phyloP scores from a whole-genome alignment of 2,329 filamentous ascomycete genomes.

The Aulographum hederae region DNA sequence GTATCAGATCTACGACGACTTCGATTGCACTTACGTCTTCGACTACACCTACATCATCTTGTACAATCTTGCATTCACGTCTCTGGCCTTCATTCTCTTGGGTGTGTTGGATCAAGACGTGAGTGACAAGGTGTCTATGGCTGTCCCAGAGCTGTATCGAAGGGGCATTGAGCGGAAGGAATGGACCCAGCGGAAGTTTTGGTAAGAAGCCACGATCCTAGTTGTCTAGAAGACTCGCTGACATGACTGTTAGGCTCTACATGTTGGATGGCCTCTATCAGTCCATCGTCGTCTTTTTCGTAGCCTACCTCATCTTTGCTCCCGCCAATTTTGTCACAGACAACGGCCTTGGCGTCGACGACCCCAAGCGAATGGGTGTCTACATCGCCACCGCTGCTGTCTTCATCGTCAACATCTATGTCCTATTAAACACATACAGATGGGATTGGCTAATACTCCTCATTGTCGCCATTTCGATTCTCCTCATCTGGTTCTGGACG shows the following conservation, averaged over 20 bases:
- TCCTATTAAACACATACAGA: constrained; percentile 87
- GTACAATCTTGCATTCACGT: constrained; percentile 95
- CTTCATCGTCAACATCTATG: constrained; percentile 80
- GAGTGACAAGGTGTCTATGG: constrained; percentile 79
- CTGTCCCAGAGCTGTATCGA: constrained; percentile 87
- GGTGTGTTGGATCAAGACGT: constrained; percentile 96
- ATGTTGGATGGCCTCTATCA: constrained; percentile 94
- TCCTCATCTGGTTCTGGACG: constrained; percentile 92
- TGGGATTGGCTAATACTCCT: constrained; percentile 96
- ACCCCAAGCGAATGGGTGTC: constrained; percentile 69
- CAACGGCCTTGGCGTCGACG: constrained; percentile 59
- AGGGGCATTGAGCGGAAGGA: constrained; percentile 89
- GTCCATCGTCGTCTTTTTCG: constrained; percentile 82
- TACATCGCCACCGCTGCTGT: constrained; percentile 75
- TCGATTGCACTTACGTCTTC: constrained; percentile 91
- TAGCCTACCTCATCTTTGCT: constrained; percentile 66
- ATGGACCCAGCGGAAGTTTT: constrained; percentile 94
- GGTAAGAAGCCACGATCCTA: constrained; percentile 44
- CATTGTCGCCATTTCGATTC: constrained; percentile 61
- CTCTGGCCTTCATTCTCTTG: constrained; percentile 84
- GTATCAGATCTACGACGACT: constrained; percentile 91
- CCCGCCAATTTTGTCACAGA: constrained; percentile 49
- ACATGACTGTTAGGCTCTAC: constrained; percentile 37
- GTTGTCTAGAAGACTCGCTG: constrained; percentile 10
- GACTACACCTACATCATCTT: constrained; percentile 96